Evolutionary conservation across 768 basidiomycete genomes (phyloP).

Genomic region (Candolleomyces efflorescens): DNA sequence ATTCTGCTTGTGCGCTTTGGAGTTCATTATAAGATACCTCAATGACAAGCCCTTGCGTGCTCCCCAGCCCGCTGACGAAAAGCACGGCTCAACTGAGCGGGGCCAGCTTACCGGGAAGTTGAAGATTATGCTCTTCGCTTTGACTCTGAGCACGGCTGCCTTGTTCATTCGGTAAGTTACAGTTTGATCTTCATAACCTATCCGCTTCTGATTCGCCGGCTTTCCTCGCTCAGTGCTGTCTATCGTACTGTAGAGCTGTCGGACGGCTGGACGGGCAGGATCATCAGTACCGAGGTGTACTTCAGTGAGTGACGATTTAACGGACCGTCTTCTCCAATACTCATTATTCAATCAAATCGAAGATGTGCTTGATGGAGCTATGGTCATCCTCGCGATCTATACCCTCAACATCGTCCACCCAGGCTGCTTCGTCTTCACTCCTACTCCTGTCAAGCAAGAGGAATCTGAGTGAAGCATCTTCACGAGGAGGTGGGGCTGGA

Average conservation of each 20-base stretch:
- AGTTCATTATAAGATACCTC: conserved; percentile 41
- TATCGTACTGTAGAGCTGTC: conserved; percentile 49
- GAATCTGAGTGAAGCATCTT: no score
- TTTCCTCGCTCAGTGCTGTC: conserved; percentile 31
- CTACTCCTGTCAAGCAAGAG: no score
- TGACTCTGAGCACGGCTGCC: conserved; percentile 36
- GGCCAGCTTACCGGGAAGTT: conserved; percentile 17
- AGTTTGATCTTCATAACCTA: no score
- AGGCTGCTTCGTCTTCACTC: conserved; percentile 14
- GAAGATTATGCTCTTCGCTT: conserved; percentile 27
- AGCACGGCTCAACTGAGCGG: conserved; percentile 1
- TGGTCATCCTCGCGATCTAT: conserved; percentile 43
- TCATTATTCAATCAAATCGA: neutral
- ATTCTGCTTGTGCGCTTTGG: conserved; percentile 34
- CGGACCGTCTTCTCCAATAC: no score
- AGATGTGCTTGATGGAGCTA: conserved; percentile 47
- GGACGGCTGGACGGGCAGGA: conserved; percentile 46
- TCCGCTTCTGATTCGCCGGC: no score
- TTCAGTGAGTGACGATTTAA: conserved; percentile 33
- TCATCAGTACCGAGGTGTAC: conserved; percentile 44
- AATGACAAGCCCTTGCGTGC: conserved; percentile 27
- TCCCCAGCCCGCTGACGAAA: neutral
- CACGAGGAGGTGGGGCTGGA: no score
- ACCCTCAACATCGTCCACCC: conserved; percentile 44
- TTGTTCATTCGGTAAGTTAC: conserved; percentile 45